A percentile compares a stretch with the other conserved stretches of the same genome.
Conservation (phyloP, 2,329 filamentous ascomycete genomes). For the Gyromitra esculenta region DNA sequence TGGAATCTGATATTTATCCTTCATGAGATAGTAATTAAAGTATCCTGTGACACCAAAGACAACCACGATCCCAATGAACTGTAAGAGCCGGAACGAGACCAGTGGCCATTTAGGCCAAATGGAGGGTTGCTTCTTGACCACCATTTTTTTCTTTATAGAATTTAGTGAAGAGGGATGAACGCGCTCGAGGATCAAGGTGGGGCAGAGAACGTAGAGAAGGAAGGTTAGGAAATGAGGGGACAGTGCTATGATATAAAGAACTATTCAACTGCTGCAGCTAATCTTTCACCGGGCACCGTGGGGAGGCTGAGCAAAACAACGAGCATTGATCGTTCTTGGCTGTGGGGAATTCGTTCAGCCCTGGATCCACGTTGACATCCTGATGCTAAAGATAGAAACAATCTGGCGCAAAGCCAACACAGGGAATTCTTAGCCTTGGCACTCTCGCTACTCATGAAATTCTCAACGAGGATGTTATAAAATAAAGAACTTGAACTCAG, state of each 20-base stretch:
- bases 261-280: conserved; percentile 29
- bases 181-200: conserved; percentile 7
- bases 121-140: conserved; percentile 36
- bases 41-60: conserved; percentile 49
- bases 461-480: not conserved
- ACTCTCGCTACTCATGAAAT: conserved; percentile 4
- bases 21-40: conserved; percentile 50
- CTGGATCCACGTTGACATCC: conserved; percentile 33
- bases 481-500: not conserved
- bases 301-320: conserved; percentile 20
- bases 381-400: conserved; percentile 41
- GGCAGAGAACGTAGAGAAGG: conserved; percentile 18
- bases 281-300: not conserved
- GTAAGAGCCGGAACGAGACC: conserved; percentile 43
- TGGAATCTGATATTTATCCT: conserved; percentile 47
- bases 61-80: conserved; percentile 35
- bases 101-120: conserved; percentile 47
- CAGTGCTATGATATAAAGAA: conserved; percentile 31
- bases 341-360: conserved; percentile 29
- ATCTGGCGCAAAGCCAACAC: not conserved
- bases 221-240: conserved; percentile 11
- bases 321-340: conserved; percentile 1
- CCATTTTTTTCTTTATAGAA: conserved; percentile 21
- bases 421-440: conserved; percentile 22
- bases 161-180: conserved; percentile 20